Evolutionary conservation across 345 rosid species (phyloP), one percentile per base, ranked within the genome.

Genomic region (Cardamine occulta): DNA sequence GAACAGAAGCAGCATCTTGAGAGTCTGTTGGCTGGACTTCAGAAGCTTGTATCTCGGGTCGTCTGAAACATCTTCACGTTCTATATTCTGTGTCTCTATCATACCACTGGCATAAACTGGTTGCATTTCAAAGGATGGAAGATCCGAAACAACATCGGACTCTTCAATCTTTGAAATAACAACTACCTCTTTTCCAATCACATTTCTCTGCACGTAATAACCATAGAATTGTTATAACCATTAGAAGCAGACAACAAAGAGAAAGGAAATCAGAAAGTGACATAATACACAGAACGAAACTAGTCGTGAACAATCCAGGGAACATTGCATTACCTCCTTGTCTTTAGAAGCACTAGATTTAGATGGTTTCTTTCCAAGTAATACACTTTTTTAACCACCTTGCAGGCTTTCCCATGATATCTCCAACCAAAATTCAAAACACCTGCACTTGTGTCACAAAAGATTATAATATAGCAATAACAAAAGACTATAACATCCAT

Each of bases 281-380:
- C 57, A 73, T 24, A 40, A 62, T 24, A 18, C 34, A 42, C 17
- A 29, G 23, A 23, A 48, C 29, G 2, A 19, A 65, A 48, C 31
- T 18, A 62, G 14, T 15, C 7, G 7, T 57, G 13, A 53, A 10
- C 56, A 21, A 21, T 10, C 40, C 2, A 0, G 40, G 21, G 19
- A 19, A 35, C 13, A 6, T 12, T 39, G 18, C 32, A 14, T 76
- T 80, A 94, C 98, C 96, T 90, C 96, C 63, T 83, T 86, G 42
- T 80, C 89, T 76, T 79, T 91, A 21, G 83, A 82, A 54, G 63
- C 52, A 73, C 75, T 66, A 39, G 90, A 88, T 81, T 91, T 91
- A 66, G 95, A 88, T 28, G 89, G 56, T 80, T 87, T 94, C 89
- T 91, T 94, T 67, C 97, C 95, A 76, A 90, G 88, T 7, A 94